Conservation (phyloP, 2,329 filamentous ascomycete genomes). For the Ophioceras dolichostomum region DNA sequence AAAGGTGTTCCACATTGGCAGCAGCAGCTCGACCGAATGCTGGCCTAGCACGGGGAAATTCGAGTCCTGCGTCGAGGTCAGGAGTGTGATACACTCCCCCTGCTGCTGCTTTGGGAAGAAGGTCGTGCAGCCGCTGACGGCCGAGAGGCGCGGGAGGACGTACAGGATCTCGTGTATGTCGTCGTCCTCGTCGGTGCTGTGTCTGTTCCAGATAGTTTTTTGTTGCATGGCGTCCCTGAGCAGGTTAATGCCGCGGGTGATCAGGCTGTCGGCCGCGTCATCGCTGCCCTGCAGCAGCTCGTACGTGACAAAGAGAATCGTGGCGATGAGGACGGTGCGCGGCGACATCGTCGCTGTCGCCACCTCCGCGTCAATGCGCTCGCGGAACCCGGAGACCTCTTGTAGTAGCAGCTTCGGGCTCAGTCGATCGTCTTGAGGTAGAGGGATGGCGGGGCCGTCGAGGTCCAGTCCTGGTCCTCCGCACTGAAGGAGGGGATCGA, state of each 20-base stretch:
- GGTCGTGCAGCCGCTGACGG: background rate
- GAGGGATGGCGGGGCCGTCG: background rate
- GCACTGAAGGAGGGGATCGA: background rate
- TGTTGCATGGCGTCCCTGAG: constrained; percentile 13
- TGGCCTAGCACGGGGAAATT: background rate
- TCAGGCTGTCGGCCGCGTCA: constrained; percentile 5
- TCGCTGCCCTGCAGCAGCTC: constrained; percentile 10
- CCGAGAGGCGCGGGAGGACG: background rate
- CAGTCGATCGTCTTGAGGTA: background rate
- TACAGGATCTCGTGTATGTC: background rate
- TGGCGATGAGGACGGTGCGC: constrained; percentile 8
- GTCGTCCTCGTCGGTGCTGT: background rate
- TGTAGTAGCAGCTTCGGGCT: constrained; percentile 1
- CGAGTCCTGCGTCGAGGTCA: background rate
- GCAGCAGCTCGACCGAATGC: background rate
- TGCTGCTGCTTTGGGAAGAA: background rate
- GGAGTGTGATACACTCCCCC: background rate
- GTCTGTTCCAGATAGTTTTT: too few species aligned
- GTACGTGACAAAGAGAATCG: constrained; percentile 8
- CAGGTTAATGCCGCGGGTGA: constrained; percentile 4
- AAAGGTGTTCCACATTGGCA: background rate
- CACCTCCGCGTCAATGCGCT: constrained; percentile 4
- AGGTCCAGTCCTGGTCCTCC: background rate
- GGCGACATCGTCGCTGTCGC: too few species aligned
- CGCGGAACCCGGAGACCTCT: constrained; percentile 7